These are phyloP conservation scores for Schrenkiella parvula DNA, from an alignment of 345 rosid species.

Conservation along the genomic window DNA sequence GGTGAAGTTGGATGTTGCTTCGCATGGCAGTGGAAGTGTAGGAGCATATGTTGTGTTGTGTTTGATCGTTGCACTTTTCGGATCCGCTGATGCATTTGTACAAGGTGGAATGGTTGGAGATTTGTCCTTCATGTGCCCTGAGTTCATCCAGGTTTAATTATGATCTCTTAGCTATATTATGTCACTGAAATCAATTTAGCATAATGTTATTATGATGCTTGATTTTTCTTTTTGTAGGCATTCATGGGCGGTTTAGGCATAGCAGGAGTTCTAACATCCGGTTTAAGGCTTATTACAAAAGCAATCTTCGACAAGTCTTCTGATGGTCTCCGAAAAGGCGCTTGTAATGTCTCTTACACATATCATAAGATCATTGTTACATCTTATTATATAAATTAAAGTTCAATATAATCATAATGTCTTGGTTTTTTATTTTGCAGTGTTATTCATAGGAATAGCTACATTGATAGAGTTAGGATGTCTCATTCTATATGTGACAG, in stretches of 20 bases:
- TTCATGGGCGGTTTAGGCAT: constrained; percentile 66
- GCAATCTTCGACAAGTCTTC: constrained; percentile 61
- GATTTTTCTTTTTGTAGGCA: constrained; percentile 36
- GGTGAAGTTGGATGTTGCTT: constrained; percentile 70
- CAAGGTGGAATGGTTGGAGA: constrained; percentile 95
- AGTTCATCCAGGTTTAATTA: constrained; percentile 55
- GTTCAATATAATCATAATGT: background rate
- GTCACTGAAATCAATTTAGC: background rate
- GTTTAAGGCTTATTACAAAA: constrained; percentile 62
- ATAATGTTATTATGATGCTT: background rate
- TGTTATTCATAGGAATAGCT: constrained; percentile 58
- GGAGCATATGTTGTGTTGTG: constrained; percentile 68
- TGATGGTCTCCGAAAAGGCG: constrained; percentile 79
- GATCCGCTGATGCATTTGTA: constrained; percentile 80
- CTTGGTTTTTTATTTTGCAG: constrained; percentile 30
- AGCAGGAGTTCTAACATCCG: constrained; percentile 73
- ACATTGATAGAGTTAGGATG: constrained; percentile 62
- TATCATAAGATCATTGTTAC: background rate
- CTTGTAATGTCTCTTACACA: constrained; percentile 45
- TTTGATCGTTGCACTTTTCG: constrained; percentile 54
- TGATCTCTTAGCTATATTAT: background rate
- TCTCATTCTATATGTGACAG: constrained; percentile 52
- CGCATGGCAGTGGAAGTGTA: constrained; percentile 72
- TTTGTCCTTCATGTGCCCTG: constrained; percentile 66
- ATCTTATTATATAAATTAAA: background rate